A percentile compares a stretch with the other conserved stretches of the same genome.
Conservation (phyloP, 768 basidiomycete genomes). For the Pleurotus salmoneostramineus region DNA sequence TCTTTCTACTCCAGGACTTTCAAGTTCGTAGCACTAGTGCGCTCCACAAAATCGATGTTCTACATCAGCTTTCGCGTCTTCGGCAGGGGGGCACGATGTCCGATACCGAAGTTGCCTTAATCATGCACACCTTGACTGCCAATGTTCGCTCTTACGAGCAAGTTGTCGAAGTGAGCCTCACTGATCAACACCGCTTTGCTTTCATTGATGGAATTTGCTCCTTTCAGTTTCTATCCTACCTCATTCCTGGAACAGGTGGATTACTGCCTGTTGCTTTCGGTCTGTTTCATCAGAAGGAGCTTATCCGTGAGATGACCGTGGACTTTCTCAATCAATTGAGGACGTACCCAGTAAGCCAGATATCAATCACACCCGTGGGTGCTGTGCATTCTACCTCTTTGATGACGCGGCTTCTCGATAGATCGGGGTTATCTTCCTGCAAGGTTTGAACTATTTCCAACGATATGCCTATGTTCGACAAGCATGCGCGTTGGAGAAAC, state of each 20-base stretch:
- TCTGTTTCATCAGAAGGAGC: constrained; percentile 81
- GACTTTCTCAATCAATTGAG: constrained; percentile 81
- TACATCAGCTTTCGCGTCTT: constrained; percentile 62
- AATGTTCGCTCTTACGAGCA: constrained; percentile 58
- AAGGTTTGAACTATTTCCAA: constrained; percentile 83
- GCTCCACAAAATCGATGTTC: constrained; percentile 55
- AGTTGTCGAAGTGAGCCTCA: constrained; percentile 55
- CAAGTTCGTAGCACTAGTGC: constrained; percentile 30
- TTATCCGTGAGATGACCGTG: constrained; percentile 72
- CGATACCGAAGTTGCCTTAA: constrained; percentile 53
- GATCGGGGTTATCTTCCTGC: constrained; percentile 79
- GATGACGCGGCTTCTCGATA: constrained; percentile 23
- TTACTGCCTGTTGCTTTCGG: constrained; percentile 85
- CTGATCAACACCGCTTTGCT: background rate
- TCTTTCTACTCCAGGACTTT: constrained; percentile 38
- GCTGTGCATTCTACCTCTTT: constrained; percentile 6
- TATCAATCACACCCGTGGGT: background rate
- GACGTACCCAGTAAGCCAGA: constrained; percentile 60
- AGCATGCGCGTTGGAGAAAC: constrained; percentile 61
- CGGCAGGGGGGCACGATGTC: constrained; percentile 47
- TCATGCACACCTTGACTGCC: constrained; percentile 50
- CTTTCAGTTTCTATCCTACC: constrained; percentile 67
- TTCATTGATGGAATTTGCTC: background rate
- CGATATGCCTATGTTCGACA: constrained; percentile 82
- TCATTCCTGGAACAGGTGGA: constrained; percentile 76